Conservation (phyloP, 345 rosid species). For the Gossypium bickii region DNA sequence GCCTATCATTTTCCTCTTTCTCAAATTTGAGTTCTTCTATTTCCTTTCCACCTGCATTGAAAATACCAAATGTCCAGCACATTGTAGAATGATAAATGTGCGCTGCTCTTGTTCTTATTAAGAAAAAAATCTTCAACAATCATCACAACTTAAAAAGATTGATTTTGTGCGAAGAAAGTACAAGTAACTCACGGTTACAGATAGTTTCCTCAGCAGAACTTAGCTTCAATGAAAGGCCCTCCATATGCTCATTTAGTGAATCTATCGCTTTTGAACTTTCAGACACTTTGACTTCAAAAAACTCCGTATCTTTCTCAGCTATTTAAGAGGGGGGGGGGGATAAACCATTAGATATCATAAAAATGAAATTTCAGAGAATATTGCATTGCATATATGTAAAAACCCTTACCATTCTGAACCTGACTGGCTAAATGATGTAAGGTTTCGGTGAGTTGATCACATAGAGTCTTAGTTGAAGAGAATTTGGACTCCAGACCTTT, state of each 20-base stretch:
- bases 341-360: neutral
- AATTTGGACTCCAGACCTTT: constrained; percentile 81
- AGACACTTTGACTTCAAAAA: constrained; percentile 42
- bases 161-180: neutral
- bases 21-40: constrained; percentile 54
- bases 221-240: constrained; percentile 41
- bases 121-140: constrained; percentile 1
- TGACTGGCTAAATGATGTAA: constrained; percentile 70
- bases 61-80: constrained; percentile 16
- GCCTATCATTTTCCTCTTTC: constrained; percentile 50
- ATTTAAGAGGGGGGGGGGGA: constrained; percentile 23
- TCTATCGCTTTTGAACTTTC: constrained; percentile 40
- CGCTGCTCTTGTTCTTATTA: neutral
- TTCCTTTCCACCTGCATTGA: constrained; percentile 55
- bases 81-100: neutral
- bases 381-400: neutral
- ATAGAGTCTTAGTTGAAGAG: constrained; percentile 74
- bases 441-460: constrained; percentile 82
- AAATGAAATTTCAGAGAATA: neutral
- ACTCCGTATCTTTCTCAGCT: constrained; percentile 65
- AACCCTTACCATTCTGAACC: constrained; percentile 67
- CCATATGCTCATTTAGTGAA: constrained; percentile 42
- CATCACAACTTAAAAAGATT: neutral
- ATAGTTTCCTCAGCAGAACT: constrained; percentile 46
- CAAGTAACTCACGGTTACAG: constrained; percentile 46